Base-by-base conservation (phyloP, 2,329 filamentous ascomycete genomes). In the Verticillium tricorpus region DNA sequence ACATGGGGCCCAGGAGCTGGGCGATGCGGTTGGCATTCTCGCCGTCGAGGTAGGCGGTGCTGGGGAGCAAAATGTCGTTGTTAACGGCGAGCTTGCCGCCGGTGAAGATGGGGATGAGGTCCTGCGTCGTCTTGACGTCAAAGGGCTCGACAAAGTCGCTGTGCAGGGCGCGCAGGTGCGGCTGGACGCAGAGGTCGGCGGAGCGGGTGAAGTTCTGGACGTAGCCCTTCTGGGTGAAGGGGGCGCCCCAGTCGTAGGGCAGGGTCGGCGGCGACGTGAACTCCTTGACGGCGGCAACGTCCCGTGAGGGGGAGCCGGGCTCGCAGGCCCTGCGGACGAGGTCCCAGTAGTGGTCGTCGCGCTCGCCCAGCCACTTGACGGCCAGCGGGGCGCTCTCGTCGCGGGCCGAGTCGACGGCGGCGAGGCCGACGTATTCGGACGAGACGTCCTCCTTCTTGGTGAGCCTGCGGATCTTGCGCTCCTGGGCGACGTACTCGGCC, bases 51-150 rank as follows among this genome's bases (percentile, higher is more conserved):
- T 90, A 90, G 82, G 86, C 87, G 68, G 84, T 85, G 5, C 85
- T 85, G 1, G 86, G 86, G 64, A 88, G 86, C 34, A 88, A 74
- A 60, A 89, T 86, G 68, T 89, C 86, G 66, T 84, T 87, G 69
- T 88, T 88, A 65, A 85, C 78, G 37, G 81, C 83, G 54, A 86
- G 78, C 70, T 89, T 89, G 67, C 82, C 87, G 64, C 86, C 85
- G 58, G 84, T 79, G 66, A 89, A 88, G 22, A 89, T 75, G 9
- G 86, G 86, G 14, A 88, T 75, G 15, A 88, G 75, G 61, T 84
- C 81, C 55, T 80, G 77, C 3, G 82, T 84, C 11, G 80, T 79
- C 15, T 79, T 75, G 58, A 85, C 72, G 56, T 78, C 82, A 54
- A 82, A 77, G 54, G 83, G 79, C 60, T 83, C 79, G 67, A 85